These are phyloP conservation scores for Mucor lusitanicus DNA, from an alignment of 371 early-diverging fungal genomes.

Conservation along the genomic window DNA sequence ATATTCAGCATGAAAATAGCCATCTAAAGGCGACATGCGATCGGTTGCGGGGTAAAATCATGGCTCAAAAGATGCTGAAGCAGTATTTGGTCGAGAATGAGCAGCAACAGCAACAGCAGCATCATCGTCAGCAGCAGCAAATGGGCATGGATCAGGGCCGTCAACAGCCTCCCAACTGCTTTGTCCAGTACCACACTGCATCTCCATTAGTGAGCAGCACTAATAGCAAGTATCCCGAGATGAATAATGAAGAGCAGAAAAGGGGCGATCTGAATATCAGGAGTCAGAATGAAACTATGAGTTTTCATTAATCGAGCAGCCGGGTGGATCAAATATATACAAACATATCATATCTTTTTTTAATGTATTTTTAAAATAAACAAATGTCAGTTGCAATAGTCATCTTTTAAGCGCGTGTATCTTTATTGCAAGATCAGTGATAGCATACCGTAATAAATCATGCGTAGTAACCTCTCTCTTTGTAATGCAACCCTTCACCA, in stretches of 20 bases:
- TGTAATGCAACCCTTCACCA: neutral
- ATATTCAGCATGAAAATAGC: constrained; percentile 52
- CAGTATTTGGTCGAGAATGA: constrained; percentile 9
- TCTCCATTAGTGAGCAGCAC: neutral
- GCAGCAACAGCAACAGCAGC: constrained; percentile 3
- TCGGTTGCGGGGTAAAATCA: constrained; percentile 54
- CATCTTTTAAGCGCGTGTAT: too few species aligned
- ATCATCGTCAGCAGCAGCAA: neutral
- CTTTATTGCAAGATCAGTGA: too few species aligned
- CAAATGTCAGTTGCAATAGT: neutral
- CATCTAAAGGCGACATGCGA: constrained; percentile 54
- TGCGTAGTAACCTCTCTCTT: too few species aligned
- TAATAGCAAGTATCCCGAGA: neutral
- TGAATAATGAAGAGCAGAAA: neutral
- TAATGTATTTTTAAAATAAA: neutral
- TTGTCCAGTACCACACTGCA: neutral
- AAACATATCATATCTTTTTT: neutral
- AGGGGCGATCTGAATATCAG: neutral
- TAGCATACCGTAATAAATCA: too few species aligned
- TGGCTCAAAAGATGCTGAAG: constrained; percentile 61
- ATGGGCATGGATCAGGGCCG: neutral
- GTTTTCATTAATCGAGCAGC: neutral
- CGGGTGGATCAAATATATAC: neutral
- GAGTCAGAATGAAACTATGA: neutral
- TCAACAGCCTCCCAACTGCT: neutral